phyloP scores from a whole-genome alignment of 148 eudicot species.

The Rhododendron kiyosumense region DNA sequence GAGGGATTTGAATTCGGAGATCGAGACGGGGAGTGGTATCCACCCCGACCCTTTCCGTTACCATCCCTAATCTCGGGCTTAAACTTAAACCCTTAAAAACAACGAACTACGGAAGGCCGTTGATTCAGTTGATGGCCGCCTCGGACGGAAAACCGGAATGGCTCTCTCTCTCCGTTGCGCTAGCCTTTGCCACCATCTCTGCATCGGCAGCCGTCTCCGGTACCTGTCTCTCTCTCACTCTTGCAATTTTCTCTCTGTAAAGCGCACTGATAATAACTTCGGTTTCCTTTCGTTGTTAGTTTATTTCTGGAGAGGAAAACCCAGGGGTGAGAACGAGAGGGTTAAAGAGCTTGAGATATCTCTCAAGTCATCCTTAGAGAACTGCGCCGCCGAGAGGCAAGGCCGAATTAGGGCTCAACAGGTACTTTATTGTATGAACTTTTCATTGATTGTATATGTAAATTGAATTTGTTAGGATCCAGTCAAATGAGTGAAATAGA shows the following conservation, averaged over 20 bases:
- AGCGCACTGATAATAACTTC: background rate
- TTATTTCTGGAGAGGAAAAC: conserved; percentile 41
- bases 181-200: conserved; percentile 30
- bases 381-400: conserved; percentile 75
- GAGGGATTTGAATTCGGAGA: too few species aligned
- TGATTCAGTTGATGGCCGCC: conserved; percentile 19
- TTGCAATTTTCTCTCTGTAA: background rate
- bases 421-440: conserved; percentile 26
- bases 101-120: background rate
- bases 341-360: conserved; percentile 49
- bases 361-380: conserved; percentile 37
- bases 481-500: background rate
- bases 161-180: conserved; percentile 31
- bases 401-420: conserved; percentile 88
- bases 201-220: conserved; percentile 33
- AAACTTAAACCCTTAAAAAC: background rate
- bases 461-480: background rate
- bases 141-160: conserved; percentile 29
- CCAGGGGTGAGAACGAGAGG: conserved; percentile 29
- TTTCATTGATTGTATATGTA: background rate
- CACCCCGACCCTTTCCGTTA: too few species aligned
- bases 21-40: too few species aligned
- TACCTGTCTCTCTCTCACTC: conserved; percentile 8
- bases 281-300: conserved; percentile 13
- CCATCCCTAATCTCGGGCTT: too few species aligned